These are phyloP conservation scores for Zymoseptoria tritici DNA, from an alignment of 2,329 filamentous ascomycete species.

Conservation along the genomic window DNA sequence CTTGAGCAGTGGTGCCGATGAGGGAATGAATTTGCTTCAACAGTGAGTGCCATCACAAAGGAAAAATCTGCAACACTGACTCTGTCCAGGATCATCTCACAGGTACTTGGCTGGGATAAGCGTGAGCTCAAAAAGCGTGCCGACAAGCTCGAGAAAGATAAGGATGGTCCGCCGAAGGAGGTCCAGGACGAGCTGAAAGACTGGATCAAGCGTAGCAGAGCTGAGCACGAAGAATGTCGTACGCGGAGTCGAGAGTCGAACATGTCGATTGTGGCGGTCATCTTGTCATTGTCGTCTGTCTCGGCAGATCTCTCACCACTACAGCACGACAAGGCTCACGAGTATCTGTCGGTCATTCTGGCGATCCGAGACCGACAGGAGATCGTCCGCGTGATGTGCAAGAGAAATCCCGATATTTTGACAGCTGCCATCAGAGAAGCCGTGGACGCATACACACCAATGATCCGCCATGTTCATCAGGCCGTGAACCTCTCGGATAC, in stretches of 20 bases:
- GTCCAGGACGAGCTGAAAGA: constrained; percentile 54
- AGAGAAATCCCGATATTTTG: constrained; percentile 62
- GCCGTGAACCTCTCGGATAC: constrained; percentile 64
- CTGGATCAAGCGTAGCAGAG: constrained; percentile 47
- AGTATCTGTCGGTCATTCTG: constrained; percentile 65
- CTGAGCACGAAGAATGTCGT: constrained; percentile 54
- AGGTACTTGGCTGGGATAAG: constrained; percentile 66
- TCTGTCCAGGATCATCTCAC: constrained; percentile 57
- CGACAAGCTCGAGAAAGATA: constrained; percentile 57
- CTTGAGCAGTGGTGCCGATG: constrained; percentile 60
- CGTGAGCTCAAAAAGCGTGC: constrained; percentile 60
- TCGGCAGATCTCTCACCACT: constrained; percentile 45
- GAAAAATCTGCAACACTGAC: constrained; percentile 1
- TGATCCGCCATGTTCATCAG: constrained; percentile 65
- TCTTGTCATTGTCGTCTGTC: constrained; percentile 50
- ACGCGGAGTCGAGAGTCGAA: constrained; percentile 45
- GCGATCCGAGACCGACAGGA: constrained; percentile 66
- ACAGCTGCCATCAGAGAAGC: constrained; percentile 59
- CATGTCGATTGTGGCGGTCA: constrained; percentile 59
- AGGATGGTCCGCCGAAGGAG: constrained; percentile 51
- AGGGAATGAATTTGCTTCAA: constrained; percentile 76
- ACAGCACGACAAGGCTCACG: constrained; percentile 58
- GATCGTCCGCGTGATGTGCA: constrained; percentile 60
- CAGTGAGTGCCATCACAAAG: constrained; percentile 30
- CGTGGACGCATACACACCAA: constrained; percentile 63